A percentile compares a stretch with the other conserved stretches of the same genome.
These are phyloP conservation scores for Paramecium sonneborni DNA, from an alignment of 73 alveolate genomes.

Conservation along the genomic window DNA sequence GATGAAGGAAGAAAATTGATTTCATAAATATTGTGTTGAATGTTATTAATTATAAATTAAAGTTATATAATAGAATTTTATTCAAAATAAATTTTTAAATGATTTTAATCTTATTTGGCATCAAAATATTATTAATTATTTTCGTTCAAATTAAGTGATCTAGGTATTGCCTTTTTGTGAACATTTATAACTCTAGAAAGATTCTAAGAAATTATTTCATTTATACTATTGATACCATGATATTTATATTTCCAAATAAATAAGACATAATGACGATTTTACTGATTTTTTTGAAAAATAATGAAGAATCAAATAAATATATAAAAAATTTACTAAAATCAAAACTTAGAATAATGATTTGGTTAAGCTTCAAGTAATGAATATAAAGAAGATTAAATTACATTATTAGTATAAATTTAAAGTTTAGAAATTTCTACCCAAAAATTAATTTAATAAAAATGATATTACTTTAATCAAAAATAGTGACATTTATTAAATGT, in stretches of 20 bases:
- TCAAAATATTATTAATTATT: neutral
- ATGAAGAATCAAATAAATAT: neutral
- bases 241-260: neutral
- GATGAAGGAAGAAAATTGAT: slow-evolving; percentile 50
- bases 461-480: neutral
- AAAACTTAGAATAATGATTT: slow-evolving; percentile 24
- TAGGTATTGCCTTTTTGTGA: neutral
- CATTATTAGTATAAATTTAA: neutral
- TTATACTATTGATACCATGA: neutral
- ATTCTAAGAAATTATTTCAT: neutral
- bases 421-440: neutral
- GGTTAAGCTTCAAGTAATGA: neutral
- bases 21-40: slow-evolving; percentile 8
- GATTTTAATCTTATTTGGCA: slow-evolving; percentile 24
- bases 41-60: neutral
- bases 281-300: neutral
- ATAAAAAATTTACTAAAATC: neutral
- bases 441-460: neutral
- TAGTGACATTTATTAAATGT: neutral
- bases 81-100: too few relatives aligned
- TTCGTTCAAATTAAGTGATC: neutral
- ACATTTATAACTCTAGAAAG: neutral
- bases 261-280: slow-evolving; percentile 4
- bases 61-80: neutral
- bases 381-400: neutral